Evolutionary conservation across 2,329 filamentous ascomycete species (phyloP).

Genomic region (Epichloe gansuensis): DNA sequence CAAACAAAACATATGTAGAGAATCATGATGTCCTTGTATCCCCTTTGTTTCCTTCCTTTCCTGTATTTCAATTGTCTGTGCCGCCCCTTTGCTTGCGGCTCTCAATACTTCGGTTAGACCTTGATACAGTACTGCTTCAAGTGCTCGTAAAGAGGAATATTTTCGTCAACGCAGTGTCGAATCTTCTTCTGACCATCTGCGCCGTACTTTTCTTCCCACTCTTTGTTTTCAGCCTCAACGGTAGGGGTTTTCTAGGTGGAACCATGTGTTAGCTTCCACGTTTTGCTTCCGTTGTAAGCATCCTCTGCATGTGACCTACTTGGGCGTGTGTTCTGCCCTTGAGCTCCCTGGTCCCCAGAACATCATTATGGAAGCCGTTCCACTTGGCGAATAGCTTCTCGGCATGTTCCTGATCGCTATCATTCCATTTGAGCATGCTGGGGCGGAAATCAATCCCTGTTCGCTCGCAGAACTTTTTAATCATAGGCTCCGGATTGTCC

Average conservation of each 20-base stretch:
- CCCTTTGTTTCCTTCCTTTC: background rate
- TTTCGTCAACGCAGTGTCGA: constrained; percentile 56
- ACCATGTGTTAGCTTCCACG: background rate
- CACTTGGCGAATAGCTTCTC: constrained; percentile 82
- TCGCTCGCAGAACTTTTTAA: constrained; percentile 69
- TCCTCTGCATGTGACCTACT: constrained; percentile 27
- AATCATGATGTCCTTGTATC: background rate
- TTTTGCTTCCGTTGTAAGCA: background rate
- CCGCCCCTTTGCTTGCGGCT: background rate
- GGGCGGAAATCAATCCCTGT: constrained; percentile 66
- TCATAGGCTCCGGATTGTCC: constrained; percentile 64
- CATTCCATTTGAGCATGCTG: constrained; percentile 76
- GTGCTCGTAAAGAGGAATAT: constrained; percentile 67
- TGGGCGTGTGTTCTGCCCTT: constrained; percentile 54
- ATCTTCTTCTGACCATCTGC: constrained; percentile 59
- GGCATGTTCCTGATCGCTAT: constrained; percentile 61
- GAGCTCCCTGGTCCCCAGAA: constrained; percentile 68
- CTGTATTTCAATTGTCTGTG: background rate
- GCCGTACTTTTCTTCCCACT: constrained; percentile 67
- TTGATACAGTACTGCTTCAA: constrained; percentile 65
- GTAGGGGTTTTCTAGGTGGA: constrained; percentile 44
- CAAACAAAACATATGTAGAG: background rate
- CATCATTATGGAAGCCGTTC: constrained; percentile 94
- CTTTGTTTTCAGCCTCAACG: constrained; percentile 52
- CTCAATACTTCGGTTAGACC: constrained; percentile 25